Conservation (phyloP, 2,329 filamentous ascomycete genomes). For the Phaeophleospora eucalypticola region DNA sequence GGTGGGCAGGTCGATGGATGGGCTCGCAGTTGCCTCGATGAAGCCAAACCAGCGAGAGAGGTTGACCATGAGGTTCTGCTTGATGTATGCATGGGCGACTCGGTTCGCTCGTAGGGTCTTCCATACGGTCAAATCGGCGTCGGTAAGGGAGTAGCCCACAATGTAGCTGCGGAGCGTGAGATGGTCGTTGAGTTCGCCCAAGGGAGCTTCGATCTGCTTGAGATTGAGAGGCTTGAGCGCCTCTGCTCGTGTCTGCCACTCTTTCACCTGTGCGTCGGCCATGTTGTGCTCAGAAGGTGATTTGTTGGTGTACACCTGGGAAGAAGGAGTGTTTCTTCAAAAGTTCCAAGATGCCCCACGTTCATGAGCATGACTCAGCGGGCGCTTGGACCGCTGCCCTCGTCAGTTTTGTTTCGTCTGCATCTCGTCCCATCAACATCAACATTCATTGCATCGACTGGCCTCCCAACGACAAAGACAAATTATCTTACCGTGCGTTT, state of each 20-base stretch:
- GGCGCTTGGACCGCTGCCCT: no score
- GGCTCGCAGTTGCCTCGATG: constrained; percentile 72
- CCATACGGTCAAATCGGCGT: constrained; percentile 79
- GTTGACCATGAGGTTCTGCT: constrained; percentile 72
- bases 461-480: no score
- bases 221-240: constrained; percentile 63
- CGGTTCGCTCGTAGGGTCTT: constrained; percentile 77
- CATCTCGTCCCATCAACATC: no score
- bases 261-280: constrained; percentile 35
- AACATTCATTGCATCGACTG: no score
- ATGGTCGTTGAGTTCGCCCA: constrained; percentile 78
- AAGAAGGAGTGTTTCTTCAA: neutral
- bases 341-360: no score
- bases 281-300: neutral
- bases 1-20: constrained; percentile 54
- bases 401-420: no score
- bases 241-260: constrained; percentile 55
- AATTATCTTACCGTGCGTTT: no score
- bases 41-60: constrained; percentile 83
- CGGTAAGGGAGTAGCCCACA: constrained; percentile 71
- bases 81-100: constrained; percentile 75
- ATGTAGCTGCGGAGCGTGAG: constrained; percentile 83
- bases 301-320: neutral
- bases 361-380: no score
- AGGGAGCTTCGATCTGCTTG: constrained; percentile 69